Evolutionary conservation across 75 land plant species (phyloP), one percentile per base, ranked within the genome.

Genomic region (Larix kaempferi): DNA sequence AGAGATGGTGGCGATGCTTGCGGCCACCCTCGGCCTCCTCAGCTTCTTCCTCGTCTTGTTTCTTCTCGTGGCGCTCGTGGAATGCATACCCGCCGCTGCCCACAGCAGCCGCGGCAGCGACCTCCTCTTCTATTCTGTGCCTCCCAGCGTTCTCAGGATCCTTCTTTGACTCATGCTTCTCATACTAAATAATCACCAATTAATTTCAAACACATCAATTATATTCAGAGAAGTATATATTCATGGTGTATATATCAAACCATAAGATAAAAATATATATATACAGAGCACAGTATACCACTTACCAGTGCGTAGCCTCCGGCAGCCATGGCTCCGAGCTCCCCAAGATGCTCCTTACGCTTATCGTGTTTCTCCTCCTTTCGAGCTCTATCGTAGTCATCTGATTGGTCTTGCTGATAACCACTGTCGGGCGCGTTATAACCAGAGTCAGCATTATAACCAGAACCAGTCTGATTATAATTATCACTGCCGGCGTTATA

Each of bases 301-400:
- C 83, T 59, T 80, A 82, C 84, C 84, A 80, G 1, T 7, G 84
- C 84, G 74, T 49, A 82, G 17, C 73, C 84, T 67, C 84, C 84
- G 37, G 84, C 74, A 35, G 71, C 83, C 6, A 79, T 21, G 17
- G 84, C 57, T 8, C 75, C 84, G 11, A 71, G 16, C 59, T 62
- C 77, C 25, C 57, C 84, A 16, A 60, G 16, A 26, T 80, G 77
- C 49, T 82, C 77, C 57, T 27, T 79, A 13, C 29, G 73, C 73
- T 71, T 71, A 41, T 25, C 21, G 29, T 10, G 8, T 29, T 71
- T 71, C 3, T 10, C 54, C 12, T 49, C 54, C 54, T 49, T 11
- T 49, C 54, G 54, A 10, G 54, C 54, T 49, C 12, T 49, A 2
- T 49, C 54, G 10, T 49, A 49, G 10, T 49, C 54, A 49, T 49